phyloP scores from a whole-genome alignment of 2,329 filamentous ascomycete genomes.

The Paraconiothyrium brasiliense region DNA sequence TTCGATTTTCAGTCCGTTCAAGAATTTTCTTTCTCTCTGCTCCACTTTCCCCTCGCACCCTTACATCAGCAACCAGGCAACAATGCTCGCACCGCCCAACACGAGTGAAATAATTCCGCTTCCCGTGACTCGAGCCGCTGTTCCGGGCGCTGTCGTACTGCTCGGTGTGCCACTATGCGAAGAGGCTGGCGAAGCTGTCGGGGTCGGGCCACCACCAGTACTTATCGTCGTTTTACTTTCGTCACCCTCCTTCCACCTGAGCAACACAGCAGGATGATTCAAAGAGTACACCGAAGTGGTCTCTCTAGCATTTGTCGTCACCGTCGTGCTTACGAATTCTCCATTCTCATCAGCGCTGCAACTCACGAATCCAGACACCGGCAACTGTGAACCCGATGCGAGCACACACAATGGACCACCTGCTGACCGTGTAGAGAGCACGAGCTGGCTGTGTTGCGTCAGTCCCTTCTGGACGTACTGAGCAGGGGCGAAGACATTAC shows the following conservation, averaged over 20 bases:
- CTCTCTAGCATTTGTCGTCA: background rate
- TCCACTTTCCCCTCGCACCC: background rate
- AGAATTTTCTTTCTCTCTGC: background rate
- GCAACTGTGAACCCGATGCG: background rate
- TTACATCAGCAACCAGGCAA: background rate
- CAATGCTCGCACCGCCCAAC: background rate
- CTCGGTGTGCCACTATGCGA: background rate
- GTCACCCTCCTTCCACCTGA: constrained; percentile 2
- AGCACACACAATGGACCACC: background rate
- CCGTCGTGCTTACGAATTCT: background rate
- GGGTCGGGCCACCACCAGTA: background rate
- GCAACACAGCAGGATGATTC: background rate
- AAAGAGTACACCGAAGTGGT: background rate
- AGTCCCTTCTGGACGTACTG: background rate
- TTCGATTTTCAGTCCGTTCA: background rate
- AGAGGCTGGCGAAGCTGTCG: background rate
- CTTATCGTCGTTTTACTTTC: background rate
- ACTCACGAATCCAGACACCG: background rate
- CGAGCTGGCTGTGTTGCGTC: background rate
- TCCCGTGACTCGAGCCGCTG: background rate
- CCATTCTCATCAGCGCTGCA: background rate
- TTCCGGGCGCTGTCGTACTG: background rate
- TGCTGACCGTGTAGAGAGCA: background rate
- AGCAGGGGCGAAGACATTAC: background rate
- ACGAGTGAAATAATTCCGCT: background rate